A percentile compares a stretch with the other conserved stretches of the same genome.
Evolutionary conservation across 345 rosid genomes (phyloP).

Genomic region (Rhodamnia argentea): DNA sequence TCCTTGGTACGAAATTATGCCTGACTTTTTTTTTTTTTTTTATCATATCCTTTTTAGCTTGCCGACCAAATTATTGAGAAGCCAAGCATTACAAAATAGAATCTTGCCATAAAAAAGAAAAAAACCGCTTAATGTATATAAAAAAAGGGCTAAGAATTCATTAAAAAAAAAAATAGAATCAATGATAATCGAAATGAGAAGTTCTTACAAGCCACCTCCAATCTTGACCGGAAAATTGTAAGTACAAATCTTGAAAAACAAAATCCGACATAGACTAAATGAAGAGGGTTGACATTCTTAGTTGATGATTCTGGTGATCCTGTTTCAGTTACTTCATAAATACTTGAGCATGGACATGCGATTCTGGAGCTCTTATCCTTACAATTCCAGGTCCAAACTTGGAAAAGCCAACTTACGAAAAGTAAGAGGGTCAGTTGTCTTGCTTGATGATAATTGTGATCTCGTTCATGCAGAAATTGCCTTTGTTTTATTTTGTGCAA

Average conservation of each 20-base stretch:
- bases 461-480: neutral
- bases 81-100: neutral
- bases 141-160: neutral
- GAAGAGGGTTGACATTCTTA: neutral
- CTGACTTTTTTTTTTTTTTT: neutral
- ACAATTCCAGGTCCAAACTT: neutral
- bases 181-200: neutral
- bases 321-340: neutral
- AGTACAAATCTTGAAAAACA: neutral
- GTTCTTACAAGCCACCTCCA: constrained; percentile 1
- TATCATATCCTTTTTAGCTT: neutral
- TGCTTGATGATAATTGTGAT: neutral
- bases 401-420: neutral
- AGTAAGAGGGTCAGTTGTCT: neutral
- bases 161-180: neutral
- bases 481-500: neutral
- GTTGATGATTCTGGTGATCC: neutral
- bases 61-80: neutral
- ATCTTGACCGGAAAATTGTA: neutral
- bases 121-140: neutral
- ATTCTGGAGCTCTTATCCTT: neutral
- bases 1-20: neutral
- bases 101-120: neutral
- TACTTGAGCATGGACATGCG: neutral
- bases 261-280: neutral